phyloP scores from a whole-genome alignment of 441 rosid genomes.

The Euphorbia corollata region DNA sequence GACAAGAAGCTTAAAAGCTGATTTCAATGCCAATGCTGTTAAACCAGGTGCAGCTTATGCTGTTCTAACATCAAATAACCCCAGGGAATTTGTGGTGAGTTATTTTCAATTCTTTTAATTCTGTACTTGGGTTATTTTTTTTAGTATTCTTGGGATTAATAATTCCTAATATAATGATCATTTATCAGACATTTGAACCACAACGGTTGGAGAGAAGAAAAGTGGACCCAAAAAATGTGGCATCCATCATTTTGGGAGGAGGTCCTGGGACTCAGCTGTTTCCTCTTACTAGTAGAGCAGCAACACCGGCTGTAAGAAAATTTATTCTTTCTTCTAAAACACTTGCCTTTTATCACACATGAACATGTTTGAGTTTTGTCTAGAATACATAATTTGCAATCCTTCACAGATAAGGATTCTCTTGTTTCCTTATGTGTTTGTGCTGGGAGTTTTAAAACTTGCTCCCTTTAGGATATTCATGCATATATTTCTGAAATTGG shows the following conservation, averaged over 20 bases:
- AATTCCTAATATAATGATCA: neutral
- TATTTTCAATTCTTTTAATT: neutral
- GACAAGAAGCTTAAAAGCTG: constrained; percentile 29
- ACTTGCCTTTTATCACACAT: no score
- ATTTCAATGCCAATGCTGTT: constrained; percentile 27
- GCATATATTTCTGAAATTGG: no score
- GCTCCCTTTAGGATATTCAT: neutral
- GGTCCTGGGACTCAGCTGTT: constrained; percentile 85
- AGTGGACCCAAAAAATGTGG: constrained; percentile 76
- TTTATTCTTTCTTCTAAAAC: neutral
- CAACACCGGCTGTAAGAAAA: constrained; percentile 78
- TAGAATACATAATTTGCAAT: no score
- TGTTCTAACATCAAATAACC: constrained; percentile 48
- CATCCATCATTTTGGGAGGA: constrained; percentile 85
- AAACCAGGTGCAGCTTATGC: constrained; percentile 44
- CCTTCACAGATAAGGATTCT: no score
- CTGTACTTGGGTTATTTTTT: neutral
- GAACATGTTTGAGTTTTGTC: no score
- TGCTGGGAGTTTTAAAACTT: neutral
- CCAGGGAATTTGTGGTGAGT: constrained; percentile 52
- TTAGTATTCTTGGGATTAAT: neutral
- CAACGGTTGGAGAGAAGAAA: constrained; percentile 43
- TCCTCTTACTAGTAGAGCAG: constrained; percentile 80
- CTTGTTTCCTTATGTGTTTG: no score
- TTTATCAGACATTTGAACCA: constrained; percentile 39